Conservation (phyloP, 306 rosid genomes). For the Gillenia trifoliata region DNA sequence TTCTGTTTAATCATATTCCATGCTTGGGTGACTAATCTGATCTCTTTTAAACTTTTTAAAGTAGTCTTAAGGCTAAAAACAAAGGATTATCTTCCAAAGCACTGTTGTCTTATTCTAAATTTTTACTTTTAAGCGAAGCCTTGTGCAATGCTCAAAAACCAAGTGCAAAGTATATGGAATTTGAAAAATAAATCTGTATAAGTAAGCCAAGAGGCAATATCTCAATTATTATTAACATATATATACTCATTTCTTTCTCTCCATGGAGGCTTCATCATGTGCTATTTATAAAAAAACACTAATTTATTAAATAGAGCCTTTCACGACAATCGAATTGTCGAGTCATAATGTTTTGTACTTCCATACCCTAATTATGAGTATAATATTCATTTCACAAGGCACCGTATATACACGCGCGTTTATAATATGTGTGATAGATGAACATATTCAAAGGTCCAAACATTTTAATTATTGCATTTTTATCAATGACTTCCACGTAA, state of each 20-base stretch:
- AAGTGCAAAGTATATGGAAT: not conserved
- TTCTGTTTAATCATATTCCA: not conserved
- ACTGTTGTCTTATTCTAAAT: not conserved
- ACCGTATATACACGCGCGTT: not conserved
- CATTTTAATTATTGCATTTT: not conserved
- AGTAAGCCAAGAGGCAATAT: not conserved
- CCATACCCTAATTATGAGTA: not conserved
- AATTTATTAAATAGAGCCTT: not conserved
- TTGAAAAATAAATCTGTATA: not conserved
- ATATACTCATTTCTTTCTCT: too few species aligned
- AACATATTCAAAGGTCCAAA: not conserved
- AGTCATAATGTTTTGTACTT: not conserved
- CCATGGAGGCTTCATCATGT: too few species aligned
- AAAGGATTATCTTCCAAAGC: not conserved
- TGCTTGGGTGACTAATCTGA: slow-evolving; percentile 8
- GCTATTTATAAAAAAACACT: not conserved
- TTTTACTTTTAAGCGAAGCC: not conserved
- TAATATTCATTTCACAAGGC: not conserved
- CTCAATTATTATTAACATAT: not conserved
- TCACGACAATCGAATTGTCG: not conserved
- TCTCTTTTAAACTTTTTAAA: slow-evolving; percentile 1
- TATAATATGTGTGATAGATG: not conserved
- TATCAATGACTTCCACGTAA: too few species aligned
- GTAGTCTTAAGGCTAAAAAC: not conserved
- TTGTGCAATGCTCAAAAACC: not conserved